Conservation (phyloP, 805 yeast genomes). For the Sungouiozyma intestinalis region DNA sequence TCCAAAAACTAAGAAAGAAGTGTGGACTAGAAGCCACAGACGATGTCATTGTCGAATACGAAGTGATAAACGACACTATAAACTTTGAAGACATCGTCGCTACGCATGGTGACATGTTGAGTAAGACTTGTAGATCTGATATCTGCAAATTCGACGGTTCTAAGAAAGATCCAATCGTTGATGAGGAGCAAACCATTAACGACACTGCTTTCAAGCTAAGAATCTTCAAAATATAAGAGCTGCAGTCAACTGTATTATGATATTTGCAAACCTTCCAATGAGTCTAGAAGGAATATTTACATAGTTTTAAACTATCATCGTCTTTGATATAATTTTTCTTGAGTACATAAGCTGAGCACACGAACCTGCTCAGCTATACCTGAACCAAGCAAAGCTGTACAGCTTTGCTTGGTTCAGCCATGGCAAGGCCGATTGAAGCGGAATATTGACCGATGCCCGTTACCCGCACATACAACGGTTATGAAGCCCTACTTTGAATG, state of each 20-base stretch:
- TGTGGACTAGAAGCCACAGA: slow-evolving; percentile 91
- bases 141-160: slow-evolving; percentile 35
- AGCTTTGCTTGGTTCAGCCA: too few species aligned
- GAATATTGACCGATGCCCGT: too few species aligned
- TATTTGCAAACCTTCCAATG: too few species aligned
- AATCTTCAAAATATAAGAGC: slow-evolving; percentile 53
- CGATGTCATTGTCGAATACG: slow-evolving; percentile 81
- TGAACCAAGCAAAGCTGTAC: too few species aligned
- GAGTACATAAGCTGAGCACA: background rate
- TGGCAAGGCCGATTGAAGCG: too few species aligned
- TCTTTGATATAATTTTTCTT: too few species aligned
- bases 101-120: slow-evolving; percentile 55
- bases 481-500: too few species aligned
- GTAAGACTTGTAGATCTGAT: slow-evolving; percentile 63
- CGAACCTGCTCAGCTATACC: too few species aligned
- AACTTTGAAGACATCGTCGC: slow-evolving; percentile 51
- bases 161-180: slow-evolving; percentile 52
- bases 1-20: slow-evolving; percentile 95
- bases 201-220: slow-evolving; percentile 73
- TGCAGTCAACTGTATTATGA: background rate
- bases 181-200: slow-evolving; percentile 78
- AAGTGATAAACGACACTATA: slow-evolving; percentile 51
- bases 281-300: too few species aligned
- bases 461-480: too few species aligned
- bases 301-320: too few species aligned